Conservation (phyloP, 2,329 filamentous ascomycete species). For the Penicillium sp. region DNA sequence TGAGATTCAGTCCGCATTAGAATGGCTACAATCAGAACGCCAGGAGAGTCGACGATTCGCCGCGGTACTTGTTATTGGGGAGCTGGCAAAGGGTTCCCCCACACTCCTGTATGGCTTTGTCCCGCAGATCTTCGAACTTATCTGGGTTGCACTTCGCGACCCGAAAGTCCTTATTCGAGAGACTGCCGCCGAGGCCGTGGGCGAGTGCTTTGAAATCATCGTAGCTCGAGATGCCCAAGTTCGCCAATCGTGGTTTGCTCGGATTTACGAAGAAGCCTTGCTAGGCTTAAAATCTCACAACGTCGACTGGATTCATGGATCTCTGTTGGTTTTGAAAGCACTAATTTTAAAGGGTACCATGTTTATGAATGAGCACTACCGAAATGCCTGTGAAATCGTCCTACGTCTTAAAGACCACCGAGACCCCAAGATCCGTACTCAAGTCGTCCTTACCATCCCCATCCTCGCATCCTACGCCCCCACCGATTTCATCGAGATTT, state of each 20-base stretch:
- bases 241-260: slow-evolving; percentile 82
- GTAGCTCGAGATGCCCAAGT: slow-evolving; percentile 86
- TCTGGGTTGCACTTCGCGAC: slow-evolving; percentile 92
- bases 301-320: slow-evolving; percentile 90
- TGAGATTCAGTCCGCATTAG: slow-evolving; percentile 91
- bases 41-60: slow-evolving; percentile 92
- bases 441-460: slow-evolving; percentile 87
- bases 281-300: slow-evolving; percentile 76
- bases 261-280: slow-evolving; percentile 84
- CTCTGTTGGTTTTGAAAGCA: slow-evolving; percentile 87
- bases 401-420: slow-evolving; percentile 90
- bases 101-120: slow-evolving; percentile 96
- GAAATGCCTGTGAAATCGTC: slow-evolving; percentile 88
- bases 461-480: slow-evolving; percentile 91
- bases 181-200: slow-evolving; percentile 88
- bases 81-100: slow-evolving; percentile 87
- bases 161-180: slow-evolving; percentile 87
- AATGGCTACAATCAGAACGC: slow-evolving; percentile 94
- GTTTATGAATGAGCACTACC: slow-evolving; percentile 97
- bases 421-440: slow-evolving; percentile 81
- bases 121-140: slow-evolving; percentile 89
- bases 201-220: slow-evolving; percentile 94
- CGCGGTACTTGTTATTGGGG: slow-evolving; percentile 84
- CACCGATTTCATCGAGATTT: slow-evolving; percentile 79
- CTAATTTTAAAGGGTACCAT: slow-evolving; percentile 92